Evolutionary conservation across 208 protist genomes (phyloP), one percentile per base, ranked within the genome.

Genomic region (Paratrypanosoma confusum): DNA sequence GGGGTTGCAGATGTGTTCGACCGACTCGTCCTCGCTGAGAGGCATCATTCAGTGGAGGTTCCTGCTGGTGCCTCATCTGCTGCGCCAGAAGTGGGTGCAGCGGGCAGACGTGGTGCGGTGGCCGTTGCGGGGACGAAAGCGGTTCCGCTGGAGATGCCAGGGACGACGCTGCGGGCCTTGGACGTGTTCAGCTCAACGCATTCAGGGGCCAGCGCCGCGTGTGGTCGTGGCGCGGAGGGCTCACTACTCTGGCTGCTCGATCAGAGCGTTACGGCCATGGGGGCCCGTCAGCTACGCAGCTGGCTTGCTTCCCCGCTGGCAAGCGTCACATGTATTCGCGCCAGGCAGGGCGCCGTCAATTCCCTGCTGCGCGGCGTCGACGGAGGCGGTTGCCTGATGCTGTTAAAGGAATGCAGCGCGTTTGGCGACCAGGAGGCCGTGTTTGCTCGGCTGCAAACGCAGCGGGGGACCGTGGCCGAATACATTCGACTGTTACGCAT

Each of bases 131-230:
- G 13, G 28, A 22, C 1, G 17, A 13, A 26, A 8, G 16, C 29
- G 5, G 24, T 16, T 14, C 14, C 1, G 37, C 41, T 82, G 59
- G 32, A 38, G 11, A 49, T 92, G 3, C 73, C 78, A 0, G 82
- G 78, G 5, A 71, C 49, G 21, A 78, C 82, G 16, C 50, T 92
- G 51, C 56, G 79, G 10, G 82, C 82, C 1, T 54, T 92, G 43
- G 78, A 92, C 44, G 39, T 92, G n/a, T 88, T 92, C 41, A 52
- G 75, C 59, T 84, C 72, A 56, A 71, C 69, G 44, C n/a, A n/a
- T n/a, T n/a, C n/a, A n/a, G n/a, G n/a, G n/a, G n/a, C n/a, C n/a
- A n/a, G n/a, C n/a, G n/a, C n/a, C n/a, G n/a, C n/a, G n/a, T n/a
- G n/a, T n/a, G n/a, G n/a, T n/a, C 43, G 49, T 17, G 66, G 75